Base-by-base conservation (phyloP, 2,329 filamentous ascomycete genomes). In the Colletotrichum sp. region DNA sequence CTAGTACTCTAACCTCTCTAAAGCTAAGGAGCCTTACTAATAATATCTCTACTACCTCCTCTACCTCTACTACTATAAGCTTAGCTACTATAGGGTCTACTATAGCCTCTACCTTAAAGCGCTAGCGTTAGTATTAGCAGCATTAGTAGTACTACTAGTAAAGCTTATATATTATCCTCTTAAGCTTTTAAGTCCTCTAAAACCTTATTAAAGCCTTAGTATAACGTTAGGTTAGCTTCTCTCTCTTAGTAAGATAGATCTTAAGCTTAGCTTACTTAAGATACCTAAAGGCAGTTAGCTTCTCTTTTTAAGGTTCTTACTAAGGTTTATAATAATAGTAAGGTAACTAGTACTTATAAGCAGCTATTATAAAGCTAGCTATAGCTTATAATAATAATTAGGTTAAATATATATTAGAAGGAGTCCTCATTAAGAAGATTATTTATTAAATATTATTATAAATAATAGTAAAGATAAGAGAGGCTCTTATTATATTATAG, bases 311-410 rank as follows among this genome's bases (percentile, higher is more conserved):
- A 18, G 1, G 18, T 55, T 55, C n/a, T 55, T 15, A 55, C 2
- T 55, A 55, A 24, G 0, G n/a, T 55, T 7, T 55, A 55, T 15
- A 36, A 36, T 36, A 36, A 1, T 36, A 15, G 2, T 36, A 36
- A 8, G 1, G 6, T 2, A 4, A 55, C 6, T 12, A 24, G 0
- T 2, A 55, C 3, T 55, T 55, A n/a, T 12, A 24, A 55, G 5
- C 15, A 55, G 49, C n/a, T 55, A 55, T 55, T 24, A 24, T 24
- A 24, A 55, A 4, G 18, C 49, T 55, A 55, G 2, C 49, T 24
- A n/a, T 55, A 55, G 18, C 9, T 24, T 55, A 24, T 55, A 24
- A 55, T 16, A 39, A 39, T 39, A 39, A 39, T 39, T 39, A 18
- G 1, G 15, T 16, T 39, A 39, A 39, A 2, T 39, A 39, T 39